Base-by-base conservation (phyloP, 495 filamentous ascomycete genomes). In the Immersiella caudata region DNA sequence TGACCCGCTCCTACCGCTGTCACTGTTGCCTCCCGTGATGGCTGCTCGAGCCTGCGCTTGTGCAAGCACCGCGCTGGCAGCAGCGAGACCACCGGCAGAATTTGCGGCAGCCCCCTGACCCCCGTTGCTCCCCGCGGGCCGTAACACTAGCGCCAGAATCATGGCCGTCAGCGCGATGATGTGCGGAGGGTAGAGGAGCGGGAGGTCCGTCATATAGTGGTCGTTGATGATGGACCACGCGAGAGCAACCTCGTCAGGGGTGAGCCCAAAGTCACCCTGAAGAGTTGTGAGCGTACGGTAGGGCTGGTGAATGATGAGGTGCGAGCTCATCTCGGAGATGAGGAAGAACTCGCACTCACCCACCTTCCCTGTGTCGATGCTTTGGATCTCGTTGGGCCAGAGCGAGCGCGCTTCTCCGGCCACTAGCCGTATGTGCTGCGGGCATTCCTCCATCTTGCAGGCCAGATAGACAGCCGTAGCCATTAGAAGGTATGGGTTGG, bases 381-480 rank as follows among this genome's bases (percentile, higher is more conserved):
- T 84, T 72, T 94, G 89, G 72, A 91, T 87, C 60, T 96, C 93
- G 90, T 91, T 89, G 74, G 93, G 91, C 93, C 93, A 99, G 51
- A 94, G 81, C 58, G 87, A 84, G n/a, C 93, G 87, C 5, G 94
- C 92, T 77, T 99, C 94, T 6, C 85, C 87, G 1, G 93, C 88
- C 52, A 99, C 86, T 59, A 94, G 85, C 35, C 94, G 86, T 67
- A 99, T 98, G 78, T 99, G 96, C 77, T 97, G 94, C 27, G 95
- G 96, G 68, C 90, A 94, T 79, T 99, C 95, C 78, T 99, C 95
- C 91, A 96, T 97, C 79, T 99, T 99, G 81, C 93, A 96, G 57
- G 96, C 95, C 36, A 99, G 83, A 79, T 99, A 99, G 67, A 98
- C 81, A 26, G 94, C 93, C 5, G 95, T 98, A 27, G 92, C 88